phyloP scores from a whole-genome alignment of 306 rosid genomes.

The Trifolium subterraneum region DNA sequence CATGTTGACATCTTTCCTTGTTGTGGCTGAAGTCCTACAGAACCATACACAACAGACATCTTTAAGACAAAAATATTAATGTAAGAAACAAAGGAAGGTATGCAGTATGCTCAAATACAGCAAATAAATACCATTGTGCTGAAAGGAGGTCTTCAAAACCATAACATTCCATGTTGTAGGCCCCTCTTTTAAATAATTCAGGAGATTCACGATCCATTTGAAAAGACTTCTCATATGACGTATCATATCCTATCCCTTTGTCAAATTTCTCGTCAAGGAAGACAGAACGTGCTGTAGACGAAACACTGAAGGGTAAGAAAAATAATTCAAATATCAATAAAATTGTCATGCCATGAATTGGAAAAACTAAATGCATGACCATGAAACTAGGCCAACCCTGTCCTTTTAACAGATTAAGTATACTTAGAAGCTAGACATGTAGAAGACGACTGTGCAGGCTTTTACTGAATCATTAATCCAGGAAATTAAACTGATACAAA shows the following conservation, averaged over 20 bases:
- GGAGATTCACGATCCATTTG: slow-evolving; percentile 47
- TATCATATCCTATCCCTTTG: slow-evolving; percentile 54
- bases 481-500: slow-evolving; percentile 10
- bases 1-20: slow-evolving; percentile 56
- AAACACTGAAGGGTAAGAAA: slow-evolving; percentile 2
- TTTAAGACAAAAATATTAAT: slow-evolving; percentile 38
- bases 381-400: slow-evolving; percentile 16
- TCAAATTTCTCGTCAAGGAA: slow-evolving; percentile 54
- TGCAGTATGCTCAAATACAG: slow-evolving; percentile 18
- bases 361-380: slow-evolving; percentile 30
- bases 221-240: slow-evolving; percentile 57
- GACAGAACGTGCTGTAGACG: slow-evolving; percentile 50
- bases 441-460: slow-evolving; percentile 33
- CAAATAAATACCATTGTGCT: slow-evolving; percentile 50
- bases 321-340: slow-evolving; percentile 20
- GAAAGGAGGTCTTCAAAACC: slow-evolving; percentile 59
- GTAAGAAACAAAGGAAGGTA: slow-evolving; percentile 27
- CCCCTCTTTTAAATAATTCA: slow-evolving; percentile 46
- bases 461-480: slow-evolving; percentile 29
- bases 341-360: slow-evolving; percentile 4
- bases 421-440: slow-evolving; percentile 27
- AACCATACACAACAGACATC: slow-evolving; percentile 41
- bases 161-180: slow-evolving; percentile 44
- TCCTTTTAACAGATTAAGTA: slow-evolving; percentile 24
- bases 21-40: slow-evolving; percentile 59